Percentiles rank a stretch among this genome's conserved stretches.
Conservation (phyloP, 2,329 filamentous ascomycete genomes). For the Aspergillus phoenicis region DNA sequence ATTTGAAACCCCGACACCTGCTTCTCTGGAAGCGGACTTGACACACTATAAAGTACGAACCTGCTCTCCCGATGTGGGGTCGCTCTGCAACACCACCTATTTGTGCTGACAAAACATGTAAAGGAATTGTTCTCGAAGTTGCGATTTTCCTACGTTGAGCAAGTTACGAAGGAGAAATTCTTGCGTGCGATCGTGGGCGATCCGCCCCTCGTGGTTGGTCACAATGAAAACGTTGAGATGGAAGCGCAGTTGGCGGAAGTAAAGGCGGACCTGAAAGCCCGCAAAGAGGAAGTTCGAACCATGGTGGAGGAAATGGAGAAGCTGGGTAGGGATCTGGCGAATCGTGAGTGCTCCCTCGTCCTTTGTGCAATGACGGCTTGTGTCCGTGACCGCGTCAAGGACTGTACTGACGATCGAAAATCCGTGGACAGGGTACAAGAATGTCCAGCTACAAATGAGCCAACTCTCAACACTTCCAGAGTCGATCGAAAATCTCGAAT, state of each 20-base stretch:
- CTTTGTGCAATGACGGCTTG: background rate
- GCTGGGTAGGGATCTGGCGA: slow-evolving; percentile 66
- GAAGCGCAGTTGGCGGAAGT: slow-evolving; percentile 69
- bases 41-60: slow-evolving; percentile 72
- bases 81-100: background rate
- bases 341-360: slow-evolving; percentile 38
- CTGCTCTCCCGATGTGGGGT: background rate
- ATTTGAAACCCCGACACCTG: slow-evolving; percentile 69
- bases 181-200: slow-evolving; percentile 89
- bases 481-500: slow-evolving; percentile 56
- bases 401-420: background rate
- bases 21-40: slow-evolving; percentile 79
- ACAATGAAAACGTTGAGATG: slow-evolving; percentile 77
- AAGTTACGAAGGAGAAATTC: slow-evolving; percentile 98
- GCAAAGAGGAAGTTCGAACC: slow-evolving; percentile 75
- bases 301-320: slow-evolving; percentile 75
- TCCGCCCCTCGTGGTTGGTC: slow-evolving; percentile 80
- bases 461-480: slow-evolving; percentile 55
- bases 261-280: slow-evolving; percentile 75
- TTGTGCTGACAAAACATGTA: slow-evolving; percentile 6
- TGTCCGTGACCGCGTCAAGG: background rate
- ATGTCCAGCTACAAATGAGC: slow-evolving; percentile 55
- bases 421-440: slow-evolving; percentile 52
- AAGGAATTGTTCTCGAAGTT: slow-evolving; percentile 91
- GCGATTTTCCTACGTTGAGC: slow-evolving; percentile 95